These are phyloP conservation scores for Lentinula sp. DNA, from an alignment of 768 basidiomycete species.

Conservation along the genomic window DNA sequence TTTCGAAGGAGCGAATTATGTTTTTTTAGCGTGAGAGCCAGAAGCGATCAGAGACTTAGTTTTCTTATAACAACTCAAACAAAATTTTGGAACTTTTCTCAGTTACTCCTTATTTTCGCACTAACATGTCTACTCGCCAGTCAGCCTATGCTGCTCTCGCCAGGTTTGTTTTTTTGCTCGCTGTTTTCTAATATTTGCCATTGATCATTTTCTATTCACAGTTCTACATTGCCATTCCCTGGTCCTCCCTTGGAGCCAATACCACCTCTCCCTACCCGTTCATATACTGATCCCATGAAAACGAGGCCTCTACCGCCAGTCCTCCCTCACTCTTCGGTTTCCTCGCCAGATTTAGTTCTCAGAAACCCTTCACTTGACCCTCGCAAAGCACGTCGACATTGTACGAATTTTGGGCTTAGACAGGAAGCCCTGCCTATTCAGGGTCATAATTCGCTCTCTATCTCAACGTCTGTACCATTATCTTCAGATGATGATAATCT, in stretches of 20 bases:
- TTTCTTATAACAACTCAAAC: background rate
- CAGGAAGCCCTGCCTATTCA: conserved; percentile 6
- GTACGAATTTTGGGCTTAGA: conserved; percentile 24
- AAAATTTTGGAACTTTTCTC: background rate
- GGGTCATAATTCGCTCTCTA: background rate
- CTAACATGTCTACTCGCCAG: conserved; percentile 6
- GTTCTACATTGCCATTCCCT: background rate
- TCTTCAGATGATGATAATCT: conserved; percentile 10
- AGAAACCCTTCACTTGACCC: conserved; percentile 20
- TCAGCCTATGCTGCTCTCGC: background rate
- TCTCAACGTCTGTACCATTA: conserved; percentile 10
- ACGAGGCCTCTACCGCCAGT: background rate
- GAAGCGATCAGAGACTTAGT: background rate
- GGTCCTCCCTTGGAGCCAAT: conserved; percentile 4
- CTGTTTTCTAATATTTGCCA: background rate
- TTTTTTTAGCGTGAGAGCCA: background rate
- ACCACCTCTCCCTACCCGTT: background rate
- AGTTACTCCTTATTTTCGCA: background rate
- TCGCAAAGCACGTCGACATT: conserved; percentile 23
- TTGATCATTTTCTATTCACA: background rate
- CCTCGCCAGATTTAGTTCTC: background rate
- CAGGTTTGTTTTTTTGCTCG: background rate
- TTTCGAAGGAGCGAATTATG: background rate
- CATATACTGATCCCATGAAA: background rate
- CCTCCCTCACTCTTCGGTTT: background rate